Base-by-base conservation (phyloP, 208 protist genomes). In the Acanthamoeba comandoni region DNA sequence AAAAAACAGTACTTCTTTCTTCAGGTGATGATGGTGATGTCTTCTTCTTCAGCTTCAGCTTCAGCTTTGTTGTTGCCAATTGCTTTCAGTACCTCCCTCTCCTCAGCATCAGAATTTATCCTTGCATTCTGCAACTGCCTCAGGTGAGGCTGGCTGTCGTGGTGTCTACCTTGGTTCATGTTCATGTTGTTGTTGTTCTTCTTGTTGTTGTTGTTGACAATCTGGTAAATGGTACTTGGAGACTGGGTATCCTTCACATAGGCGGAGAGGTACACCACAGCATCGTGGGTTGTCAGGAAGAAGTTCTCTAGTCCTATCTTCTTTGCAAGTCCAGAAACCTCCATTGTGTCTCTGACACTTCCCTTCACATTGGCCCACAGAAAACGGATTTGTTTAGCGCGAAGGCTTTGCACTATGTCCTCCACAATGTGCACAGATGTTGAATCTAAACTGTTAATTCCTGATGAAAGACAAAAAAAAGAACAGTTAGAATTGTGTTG, bases 221-320 rank as follows among this genome's bases (percentile, higher is more conserved):
- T 43, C 35, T 1, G 35, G 5, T 43, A 5, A 43, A 43, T 43
- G 35, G 2, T 43, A 5, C 35, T 43, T 43, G 35, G 35, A 43
- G 35, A 43, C 35, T 43, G 35, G 35, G 35, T 7, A 43, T 77
- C 69, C 12, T 49, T 52, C 39, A 77, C 4, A 24, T 77, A 77
- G 31, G 69, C 1, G 15, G 22, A 19, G 8, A 77, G 48, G 69
- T 35, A 77, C 7, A 55, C 69, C 22, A 77, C 69, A 35, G 69
- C 69, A 22, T 77, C 69, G 69, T 77, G 69, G 11, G 69, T 77
- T 9, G n/a, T 77, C 58, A 65, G 24, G 58, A 65, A 65, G 58
- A 65, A 65, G 24, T 22, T 65, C 22, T 65, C 58, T 4, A 65
- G 58, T 29, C 58, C 58, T 26, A 65, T 29, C 58, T 65, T 65